Evolutionary conservation across 2,329 filamentous ascomycete species (phyloP).

Genomic region (Rugonectria rugulosa): DNA sequence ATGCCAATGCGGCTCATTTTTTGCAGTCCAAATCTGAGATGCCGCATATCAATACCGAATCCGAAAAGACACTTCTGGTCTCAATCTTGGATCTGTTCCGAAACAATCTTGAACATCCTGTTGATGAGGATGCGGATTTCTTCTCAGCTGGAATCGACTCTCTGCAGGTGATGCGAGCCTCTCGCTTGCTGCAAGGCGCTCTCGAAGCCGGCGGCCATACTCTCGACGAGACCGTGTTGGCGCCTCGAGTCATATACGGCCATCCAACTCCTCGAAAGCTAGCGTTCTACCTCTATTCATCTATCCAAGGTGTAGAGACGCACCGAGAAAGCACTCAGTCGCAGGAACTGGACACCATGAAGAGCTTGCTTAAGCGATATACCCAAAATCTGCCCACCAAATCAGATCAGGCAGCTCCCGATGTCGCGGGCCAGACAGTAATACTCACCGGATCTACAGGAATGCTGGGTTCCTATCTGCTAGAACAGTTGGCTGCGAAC

Average conservation of each 20-base stretch:
- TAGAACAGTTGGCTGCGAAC: conserved; percentile 29
- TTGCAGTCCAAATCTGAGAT: neutral
- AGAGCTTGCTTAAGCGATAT: neutral
- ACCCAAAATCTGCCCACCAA: no score
- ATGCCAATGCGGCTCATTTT: neutral
- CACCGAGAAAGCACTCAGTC: neutral
- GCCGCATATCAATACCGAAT: no score
- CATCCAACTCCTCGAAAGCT: neutral
- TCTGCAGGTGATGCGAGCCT: neutral
- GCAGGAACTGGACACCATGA: neutral
- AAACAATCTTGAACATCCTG: neutral
- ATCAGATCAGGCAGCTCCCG: neutral
- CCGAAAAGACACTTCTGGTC: no score
- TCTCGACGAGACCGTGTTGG: no score
- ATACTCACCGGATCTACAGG: conserved; percentile 81
- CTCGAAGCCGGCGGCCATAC: no score
- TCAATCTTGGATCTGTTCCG: no score
- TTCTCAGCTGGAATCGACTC: neutral
- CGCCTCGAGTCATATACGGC: neutral
- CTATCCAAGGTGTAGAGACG: no score
- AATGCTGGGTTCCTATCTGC: conserved; percentile 80
- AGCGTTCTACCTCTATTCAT: neutral
- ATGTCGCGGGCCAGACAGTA: neutral
- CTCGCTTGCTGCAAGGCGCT: no score
- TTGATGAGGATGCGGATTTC: neutral